These are phyloP conservation scores for Gloeostereum incarnatum DNA, from an alignment of 768 basidiomycete genomes.

Conservation along the genomic window DNA sequence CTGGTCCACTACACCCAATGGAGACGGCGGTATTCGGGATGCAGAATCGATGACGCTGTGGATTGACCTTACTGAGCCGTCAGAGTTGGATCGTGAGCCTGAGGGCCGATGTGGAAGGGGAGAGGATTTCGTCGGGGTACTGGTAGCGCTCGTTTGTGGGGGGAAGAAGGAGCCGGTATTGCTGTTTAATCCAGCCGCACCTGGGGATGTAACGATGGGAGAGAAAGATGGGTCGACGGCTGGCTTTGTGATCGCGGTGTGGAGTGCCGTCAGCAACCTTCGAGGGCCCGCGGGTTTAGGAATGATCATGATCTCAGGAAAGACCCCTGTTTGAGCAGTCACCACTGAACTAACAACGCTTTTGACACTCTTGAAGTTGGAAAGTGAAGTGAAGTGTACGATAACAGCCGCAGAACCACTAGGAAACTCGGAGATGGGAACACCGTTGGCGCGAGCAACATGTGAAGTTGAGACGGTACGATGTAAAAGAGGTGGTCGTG, in stretches of 20 bases:
- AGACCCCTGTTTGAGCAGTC: conserved; percentile 31
- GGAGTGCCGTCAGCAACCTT: conserved; percentile 83
- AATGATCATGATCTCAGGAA: conserved; percentile 92
- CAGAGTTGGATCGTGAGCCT: conserved; percentile 49
- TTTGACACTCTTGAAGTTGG: conserved; percentile 83
- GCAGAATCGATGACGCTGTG: conserved; percentile 23
- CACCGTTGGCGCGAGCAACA: conserved; percentile 47
- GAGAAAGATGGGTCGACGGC: conserved; percentile 84
- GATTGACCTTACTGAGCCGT: conserved; percentile 49
- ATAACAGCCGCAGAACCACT: conserved; percentile 43
- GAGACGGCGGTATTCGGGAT: conserved; percentile 50
- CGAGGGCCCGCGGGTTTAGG: conserved; percentile 97
- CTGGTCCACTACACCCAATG: conserved; percentile 56
- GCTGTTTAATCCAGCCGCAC: conserved; percentile 59
- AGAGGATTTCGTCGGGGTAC: conserved; percentile 32
- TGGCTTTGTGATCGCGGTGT: conserved; percentile 84
- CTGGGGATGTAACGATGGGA: conserved; percentile 92
- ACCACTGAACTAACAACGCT: conserved; percentile 73
- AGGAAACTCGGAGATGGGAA: conserved; percentile 17
- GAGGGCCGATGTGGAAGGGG: conserved; percentile 34
- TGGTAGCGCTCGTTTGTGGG: conserved; percentile 8
- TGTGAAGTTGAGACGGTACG: conserved; percentile 78
- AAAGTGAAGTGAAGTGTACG: conserved; percentile 85
- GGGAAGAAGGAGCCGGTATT: conserved; percentile 31
- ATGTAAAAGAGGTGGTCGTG: too few relatives aligned